phyloP scores from a whole-genome alignment of 768 basidiomycete genomes.

The Termitomyces sp. region DNA sequence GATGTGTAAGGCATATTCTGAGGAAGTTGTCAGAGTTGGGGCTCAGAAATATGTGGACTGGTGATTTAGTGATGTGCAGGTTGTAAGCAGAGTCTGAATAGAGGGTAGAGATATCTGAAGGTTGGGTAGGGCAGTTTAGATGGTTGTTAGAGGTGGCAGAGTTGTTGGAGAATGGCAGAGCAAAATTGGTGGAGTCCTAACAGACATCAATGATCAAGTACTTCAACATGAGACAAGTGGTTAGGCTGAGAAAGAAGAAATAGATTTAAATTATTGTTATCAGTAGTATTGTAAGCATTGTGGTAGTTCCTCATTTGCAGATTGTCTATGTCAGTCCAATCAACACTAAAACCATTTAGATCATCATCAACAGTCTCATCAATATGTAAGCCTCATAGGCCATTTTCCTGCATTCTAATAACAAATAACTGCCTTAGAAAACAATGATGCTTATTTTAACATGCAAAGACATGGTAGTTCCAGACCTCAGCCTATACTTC shows the following conservation, averaged over 20 bases:
- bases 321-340: slow-evolving; percentile 18
- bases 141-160: too few relatives aligned
- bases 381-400: slow-evolving; percentile 18
- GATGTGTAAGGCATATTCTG: too few relatives aligned
- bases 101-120: too few relatives aligned
- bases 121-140: too few relatives aligned
- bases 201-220: too few relatives aligned
- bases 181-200: too few relatives aligned
- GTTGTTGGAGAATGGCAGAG: too few relatives aligned
- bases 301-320: slow-evolving; percentile 8
- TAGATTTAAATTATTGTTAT: background rate
- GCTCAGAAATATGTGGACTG: too few relatives aligned
- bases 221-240: too few relatives aligned
- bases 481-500: slow-evolving; percentile 24
- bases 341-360: slow-evolving; percentile 18
- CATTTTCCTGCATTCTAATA: slow-evolving; percentile 25
- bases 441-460: slow-evolving; percentile 11
- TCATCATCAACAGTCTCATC: slow-evolving; percentile 10
- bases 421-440: slow-evolving; percentile 23
- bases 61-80: too few relatives aligned
- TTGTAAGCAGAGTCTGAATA: too few relatives aligned
- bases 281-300: background rate
- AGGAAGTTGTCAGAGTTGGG: too few relatives aligned
- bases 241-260: background rate
- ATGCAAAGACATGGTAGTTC: slow-evolving; percentile 26